Base-by-base conservation (phyloP, 208 protist species). In the Acanthamoeba castellanii region DNA sequence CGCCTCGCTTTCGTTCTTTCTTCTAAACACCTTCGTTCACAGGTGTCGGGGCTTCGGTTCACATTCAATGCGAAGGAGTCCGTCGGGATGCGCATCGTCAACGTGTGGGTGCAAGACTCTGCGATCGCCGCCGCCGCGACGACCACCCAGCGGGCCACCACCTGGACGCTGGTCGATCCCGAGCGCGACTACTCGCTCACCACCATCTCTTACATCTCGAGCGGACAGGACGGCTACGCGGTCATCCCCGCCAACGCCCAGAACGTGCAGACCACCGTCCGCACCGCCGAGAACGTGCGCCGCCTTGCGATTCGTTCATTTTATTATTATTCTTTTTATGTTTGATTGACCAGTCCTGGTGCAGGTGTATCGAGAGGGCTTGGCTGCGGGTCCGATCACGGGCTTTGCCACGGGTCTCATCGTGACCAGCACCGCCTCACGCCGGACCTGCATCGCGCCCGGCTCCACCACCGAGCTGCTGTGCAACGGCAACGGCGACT, bases 121-220 rank as follows among this genome's bases (percentile, higher is more conserved):
- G 72, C 72, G 72, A 25, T 1, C 32, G 68, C 4, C 2, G 8
- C 32, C 8, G 34, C 8, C 13, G 20, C 5, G 2, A 55, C 13
- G 4, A 18, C 76, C 13, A 55, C 9, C 8, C 1, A 27, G 20
- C 30, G 30, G 1, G 88, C 88, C 22, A 5, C 30, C 30, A 4
- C 1, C 6, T 93, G 88, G 88, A 34, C 45, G 16, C 52, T 93
- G 61, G n/a, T 93, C n/a, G 88, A 93, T 22, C n/a, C 30, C 8
- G 32, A 78, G n/a, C 32, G 42, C 64, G 14, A 70, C 27, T 93
- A 93, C 30, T 59, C 88, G 61, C n/a, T 93, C 22, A 64, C 88
- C 30, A 93, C 88, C n/a, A 78, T 57, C 55, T 78, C 37, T 22
- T 93, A 93, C 52, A 30, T 93, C 30, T n/a, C 68, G 9, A 18